phyloP scores from a whole-genome alignment of 805 yeast species.

The Schwanniomyces polymorphus region DNA sequence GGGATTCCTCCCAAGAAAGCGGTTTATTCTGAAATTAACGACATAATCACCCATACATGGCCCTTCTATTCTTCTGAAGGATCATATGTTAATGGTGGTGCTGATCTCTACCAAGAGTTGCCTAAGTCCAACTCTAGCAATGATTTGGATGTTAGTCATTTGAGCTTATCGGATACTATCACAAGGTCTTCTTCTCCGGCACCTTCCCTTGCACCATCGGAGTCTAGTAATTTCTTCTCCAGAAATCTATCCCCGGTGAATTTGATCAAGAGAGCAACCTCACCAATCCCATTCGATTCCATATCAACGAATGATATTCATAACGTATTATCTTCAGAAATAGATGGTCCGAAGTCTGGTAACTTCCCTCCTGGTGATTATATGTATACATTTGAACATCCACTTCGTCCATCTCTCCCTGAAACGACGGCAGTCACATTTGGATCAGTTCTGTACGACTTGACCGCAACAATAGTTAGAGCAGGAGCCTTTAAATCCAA shows the following conservation, averaged over 20 bases:
- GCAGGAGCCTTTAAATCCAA: slow-evolving; percentile 85
- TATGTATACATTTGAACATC: slow-evolving; percentile 87
- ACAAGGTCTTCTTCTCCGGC: slow-evolving; percentile 16
- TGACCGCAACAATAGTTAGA: slow-evolving; percentile 72
- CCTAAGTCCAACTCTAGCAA: slow-evolving; percentile 6
- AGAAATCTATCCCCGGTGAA: slow-evolving; percentile 24
- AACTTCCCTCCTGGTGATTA: slow-evolving; percentile 85
- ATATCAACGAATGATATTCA: slow-evolving; percentile 23
- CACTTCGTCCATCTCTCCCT: slow-evolving; percentile 78
- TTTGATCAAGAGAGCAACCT: slow-evolving; percentile 25
- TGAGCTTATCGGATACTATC: slow-evolving; percentile 31
- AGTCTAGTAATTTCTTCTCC: slow-evolving; percentile 22
- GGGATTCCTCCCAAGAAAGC: slow-evolving; percentile 90
- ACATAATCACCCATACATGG: slow-evolving; percentile 82
- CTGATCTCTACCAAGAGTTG: slow-evolving; percentile 43
- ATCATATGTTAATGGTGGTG: slow-evolving; percentile 39
- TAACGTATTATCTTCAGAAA: slow-evolving; percentile 19
- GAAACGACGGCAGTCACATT: slow-evolving; percentile 77
- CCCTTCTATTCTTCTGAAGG: slow-evolving; percentile 60
- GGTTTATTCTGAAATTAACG: slow-evolving; percentile 63
- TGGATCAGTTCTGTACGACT: slow-evolving; percentile 71
- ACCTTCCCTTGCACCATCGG: not conserved
- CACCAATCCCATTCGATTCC: slow-evolving; percentile 21
- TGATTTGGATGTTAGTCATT: slow-evolving; percentile 33
- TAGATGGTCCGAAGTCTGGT: slow-evolving; percentile 22